Base-by-base conservation (phyloP, 345 rosid genomes). In the Schrenkiella parvula region DNA sequence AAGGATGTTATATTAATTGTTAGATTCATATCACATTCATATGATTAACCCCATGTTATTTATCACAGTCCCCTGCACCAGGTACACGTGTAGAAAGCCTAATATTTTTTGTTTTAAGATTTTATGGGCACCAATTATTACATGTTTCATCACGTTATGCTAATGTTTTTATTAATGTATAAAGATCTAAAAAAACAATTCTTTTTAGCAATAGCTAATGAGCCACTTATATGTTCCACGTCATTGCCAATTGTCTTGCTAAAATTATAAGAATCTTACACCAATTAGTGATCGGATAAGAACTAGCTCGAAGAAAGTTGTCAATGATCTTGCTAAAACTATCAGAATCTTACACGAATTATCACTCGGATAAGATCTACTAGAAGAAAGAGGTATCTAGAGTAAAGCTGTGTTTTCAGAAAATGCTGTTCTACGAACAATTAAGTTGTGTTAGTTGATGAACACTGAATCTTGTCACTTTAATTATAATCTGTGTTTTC, bases 131-230 rank as follows among this genome's bases (percentile, higher is more conserved):
- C 65, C 65, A 69, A 56, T 68, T 14, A 56, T 69, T 43, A 29
- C 44, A 55, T 44, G 54, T 43, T 68, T 25, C 19, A 56, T 21
- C 73, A 43, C 64, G 25, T 69, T 68, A 22, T 44, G 72, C 21
- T 55, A 43, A n/a, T 21, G 15, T 41, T 68, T 37, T 26, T 25
- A 53, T 15, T 25, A 23, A 9, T 39, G 35, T 48, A 34, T 13
- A 2, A 34, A 32, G 6, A 22, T 9, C 22, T 35, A n/a, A 21
- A 50, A 21, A 65, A n/a, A 66, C 59, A 50, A 50, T 35, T 12
- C 23, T 66, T 51, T 25, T 53, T 26, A 43, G 87, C 84, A 66
- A 80, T 51, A 26, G 19, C 58, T 53, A 28, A 53, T 25, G 35
- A n/a, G 35, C 26, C n/a, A 14, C 28, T 4, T 28, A n/a, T 53